Conservation (phyloP, 1,139 yeast genomes). For the Eremothecium cymbalariae region DNA sequence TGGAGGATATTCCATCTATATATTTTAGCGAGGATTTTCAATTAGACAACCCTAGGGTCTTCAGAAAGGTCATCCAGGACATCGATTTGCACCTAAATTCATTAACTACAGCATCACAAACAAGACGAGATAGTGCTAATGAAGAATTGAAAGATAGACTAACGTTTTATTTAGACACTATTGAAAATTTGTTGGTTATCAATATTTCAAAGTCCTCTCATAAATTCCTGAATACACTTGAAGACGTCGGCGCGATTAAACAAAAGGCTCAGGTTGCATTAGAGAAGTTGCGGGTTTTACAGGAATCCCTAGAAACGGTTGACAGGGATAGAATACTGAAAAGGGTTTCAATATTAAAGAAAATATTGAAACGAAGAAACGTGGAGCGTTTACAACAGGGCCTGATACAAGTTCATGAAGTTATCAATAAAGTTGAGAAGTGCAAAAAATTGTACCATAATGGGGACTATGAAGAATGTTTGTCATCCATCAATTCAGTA, state of each 20-base stretch:
- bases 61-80: slow-evolving; percentile 56
- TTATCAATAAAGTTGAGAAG: slow-evolving; percentile 42
- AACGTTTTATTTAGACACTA: slow-evolving; percentile 74
- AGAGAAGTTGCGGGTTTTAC: slow-evolving; percentile 40
- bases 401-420: slow-evolving; percentile 52
- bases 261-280: slow-evolving; percentile 48
- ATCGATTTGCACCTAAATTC: slow-evolving; percentile 25
- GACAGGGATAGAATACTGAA: slow-evolving; percentile 45
- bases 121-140: slow-evolving; percentile 27
- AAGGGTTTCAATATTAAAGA: slow-evolving; percentile 47
- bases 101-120: slow-evolving; percentile 22
- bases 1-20: slow-evolving; percentile 50
- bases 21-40: slow-evolving; percentile 64
- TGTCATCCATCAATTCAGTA: slow-evolving; percentile 48
- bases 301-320: slow-evolving; percentile 36
- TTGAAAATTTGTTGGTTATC: slow-evolving; percentile 69
- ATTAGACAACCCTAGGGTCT: slow-evolving; percentile 81
- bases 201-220: slow-evolving; percentile 82
- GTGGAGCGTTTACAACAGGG: slow-evolving; percentile 56
- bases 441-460: slow-evolving; percentile 44
- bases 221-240: slow-evolving; percentile 76
- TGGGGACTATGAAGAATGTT: slow-evolving; percentile 38
- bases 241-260: slow-evolving; percentile 58
- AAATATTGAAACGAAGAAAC: slow-evolving; percentile 49
- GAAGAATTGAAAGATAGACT: slow-evolving; percentile 68